phyloP scores from a whole-genome alignment of 768 basidiomycete species.

The Serendipita indica region DNA sequence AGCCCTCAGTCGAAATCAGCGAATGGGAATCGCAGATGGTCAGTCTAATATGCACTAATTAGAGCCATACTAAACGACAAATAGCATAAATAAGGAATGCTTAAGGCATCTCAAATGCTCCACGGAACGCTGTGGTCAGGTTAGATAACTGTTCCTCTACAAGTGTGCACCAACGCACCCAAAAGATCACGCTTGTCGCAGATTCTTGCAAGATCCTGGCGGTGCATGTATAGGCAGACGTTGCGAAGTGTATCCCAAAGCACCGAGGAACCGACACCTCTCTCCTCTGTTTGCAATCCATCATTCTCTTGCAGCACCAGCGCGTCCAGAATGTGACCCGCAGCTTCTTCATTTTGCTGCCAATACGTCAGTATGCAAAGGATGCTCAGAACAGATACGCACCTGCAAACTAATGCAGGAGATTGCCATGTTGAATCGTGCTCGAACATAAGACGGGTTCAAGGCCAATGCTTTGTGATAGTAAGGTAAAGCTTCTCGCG shows the following conservation, averaged over 20 bases:
- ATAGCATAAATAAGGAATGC: background rate
- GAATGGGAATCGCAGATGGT: constrained; percentile 2
- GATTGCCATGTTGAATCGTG: constrained; percentile 86
- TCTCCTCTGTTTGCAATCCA: constrained; percentile 36
- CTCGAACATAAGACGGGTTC: constrained; percentile 82
- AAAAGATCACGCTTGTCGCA: constrained; percentile 64
- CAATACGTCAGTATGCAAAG: constrained; percentile 13
- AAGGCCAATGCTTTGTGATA: constrained; percentile 76
- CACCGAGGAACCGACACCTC: constrained; percentile 59
- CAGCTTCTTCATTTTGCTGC: constrained; percentile 76
- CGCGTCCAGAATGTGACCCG: constrained; percentile 76
- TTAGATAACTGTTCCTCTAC: background rate
- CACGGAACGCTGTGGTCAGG: constrained; percentile 11
- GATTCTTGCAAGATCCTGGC: constrained; percentile 57
- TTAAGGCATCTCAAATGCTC: constrained; percentile 8
- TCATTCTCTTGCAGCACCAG: constrained; percentile 81
- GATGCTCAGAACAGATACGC: constrained; percentile 16
- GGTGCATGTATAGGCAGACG: constrained; percentile 64
- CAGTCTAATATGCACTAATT: background rate
- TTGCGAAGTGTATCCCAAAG: constrained; percentile 85
- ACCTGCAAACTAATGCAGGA: constrained; percentile 79
- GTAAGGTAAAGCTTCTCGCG: constrained; percentile 71
- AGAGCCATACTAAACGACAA: background rate
- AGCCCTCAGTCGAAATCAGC: background rate
- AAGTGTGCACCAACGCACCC: constrained; percentile 22